Conservation (phyloP, 2,329 filamentous ascomycete species). For the Balansia obtecta region DNA sequence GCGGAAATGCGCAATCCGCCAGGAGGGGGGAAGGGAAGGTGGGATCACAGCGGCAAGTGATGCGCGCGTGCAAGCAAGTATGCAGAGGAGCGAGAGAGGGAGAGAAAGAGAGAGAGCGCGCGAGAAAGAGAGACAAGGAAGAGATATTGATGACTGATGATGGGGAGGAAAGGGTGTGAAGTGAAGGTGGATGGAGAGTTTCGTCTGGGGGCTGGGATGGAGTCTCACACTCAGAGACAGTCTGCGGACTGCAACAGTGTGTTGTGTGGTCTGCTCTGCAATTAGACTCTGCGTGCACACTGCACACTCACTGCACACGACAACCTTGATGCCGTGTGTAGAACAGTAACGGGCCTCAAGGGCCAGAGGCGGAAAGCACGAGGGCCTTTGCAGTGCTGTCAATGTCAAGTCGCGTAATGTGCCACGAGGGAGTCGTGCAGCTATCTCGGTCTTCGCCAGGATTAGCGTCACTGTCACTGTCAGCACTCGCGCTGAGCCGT, state of each 20-base stretch:
- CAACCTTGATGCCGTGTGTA: conserved; percentile 4
- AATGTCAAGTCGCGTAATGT: not conserved
- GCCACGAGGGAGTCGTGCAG: not conserved
- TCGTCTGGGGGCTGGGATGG: conserved; percentile 11
- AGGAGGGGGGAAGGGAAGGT: not conserved
- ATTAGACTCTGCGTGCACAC: not conserved
- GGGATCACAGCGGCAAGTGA: not conserved
- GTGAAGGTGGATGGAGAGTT: conserved; percentile 7
- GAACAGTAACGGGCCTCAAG: too few relatives aligned
- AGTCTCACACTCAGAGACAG: conserved; percentile 2
- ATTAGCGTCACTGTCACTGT: conserved; percentile 8
- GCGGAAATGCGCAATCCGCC: conserved; percentile 6
- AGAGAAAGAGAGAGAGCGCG: too few relatives aligned
- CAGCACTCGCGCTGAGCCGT: conserved; percentile 14
- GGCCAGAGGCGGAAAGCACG: not conserved
- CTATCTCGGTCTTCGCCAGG: conserved; percentile 2
- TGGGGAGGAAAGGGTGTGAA: conserved; percentile 5
- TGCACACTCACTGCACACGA: not conserved
- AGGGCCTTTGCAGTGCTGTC: not conserved
- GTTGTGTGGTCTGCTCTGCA: not conserved
- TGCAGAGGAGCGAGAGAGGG: too few relatives aligned
- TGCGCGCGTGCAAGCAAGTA: conserved; percentile 2
- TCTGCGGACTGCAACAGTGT: too few relatives aligned
- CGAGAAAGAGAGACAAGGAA: not conserved
- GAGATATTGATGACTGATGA: conserved; percentile 7